These are phyloP conservation scores for Agrocybe praecox DNA, from an alignment of 768 basidiomycete species.

Conservation along the genomic window DNA sequence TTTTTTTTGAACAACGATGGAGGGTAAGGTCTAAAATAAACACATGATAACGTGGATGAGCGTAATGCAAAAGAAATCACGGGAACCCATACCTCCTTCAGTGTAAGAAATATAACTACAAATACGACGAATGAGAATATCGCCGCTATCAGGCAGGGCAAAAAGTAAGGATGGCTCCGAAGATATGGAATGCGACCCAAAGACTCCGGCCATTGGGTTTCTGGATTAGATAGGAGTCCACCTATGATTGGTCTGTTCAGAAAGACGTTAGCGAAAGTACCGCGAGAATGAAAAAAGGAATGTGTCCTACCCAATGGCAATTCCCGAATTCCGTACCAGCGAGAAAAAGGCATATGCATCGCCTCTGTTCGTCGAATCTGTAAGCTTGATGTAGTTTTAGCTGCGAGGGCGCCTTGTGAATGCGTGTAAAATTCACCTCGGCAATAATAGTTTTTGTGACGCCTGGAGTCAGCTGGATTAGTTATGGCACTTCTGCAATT, in stretches of 20 bases:
- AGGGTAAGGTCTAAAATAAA: conserved; percentile 32
- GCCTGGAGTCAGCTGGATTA: conserved; percentile 24
- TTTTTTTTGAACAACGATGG: conserved; percentile 19
- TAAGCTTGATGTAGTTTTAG: conserved; percentile 7
- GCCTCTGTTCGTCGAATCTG: conserved; percentile 33
- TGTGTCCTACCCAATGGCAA: conserved; percentile 36
- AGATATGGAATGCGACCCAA: conserved; percentile 47
- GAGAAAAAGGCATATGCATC: conserved; percentile 38
- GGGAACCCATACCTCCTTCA: conserved; percentile 41
- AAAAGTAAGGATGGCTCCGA: conserved; percentile 42
- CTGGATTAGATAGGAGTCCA: conserved; percentile 63
- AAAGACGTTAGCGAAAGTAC: conserved; percentile 25
- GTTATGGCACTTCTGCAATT: neutral
- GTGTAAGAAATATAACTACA: conserved; percentile 31
- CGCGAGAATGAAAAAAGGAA: conserved; percentile 42
- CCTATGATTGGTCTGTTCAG: conserved; percentile 57
- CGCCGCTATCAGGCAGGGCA: conserved; percentile 45
- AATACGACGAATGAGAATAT: conserved; percentile 35
- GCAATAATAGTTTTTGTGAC: conserved; percentile 47
- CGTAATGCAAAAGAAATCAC: too few relatives aligned
- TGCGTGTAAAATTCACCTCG: conserved; percentile 31
- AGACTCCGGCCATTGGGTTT: conserved; percentile 55
- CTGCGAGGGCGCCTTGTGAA: neutral
- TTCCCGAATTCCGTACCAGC: conserved; percentile 35
- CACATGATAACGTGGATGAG: conserved; percentile 2